These are phyloP conservation scores for Leccinum cinnamomeum DNA, from an alignment of 1,284 basidiomycete genomes.

Conservation along the genomic window DNA sequence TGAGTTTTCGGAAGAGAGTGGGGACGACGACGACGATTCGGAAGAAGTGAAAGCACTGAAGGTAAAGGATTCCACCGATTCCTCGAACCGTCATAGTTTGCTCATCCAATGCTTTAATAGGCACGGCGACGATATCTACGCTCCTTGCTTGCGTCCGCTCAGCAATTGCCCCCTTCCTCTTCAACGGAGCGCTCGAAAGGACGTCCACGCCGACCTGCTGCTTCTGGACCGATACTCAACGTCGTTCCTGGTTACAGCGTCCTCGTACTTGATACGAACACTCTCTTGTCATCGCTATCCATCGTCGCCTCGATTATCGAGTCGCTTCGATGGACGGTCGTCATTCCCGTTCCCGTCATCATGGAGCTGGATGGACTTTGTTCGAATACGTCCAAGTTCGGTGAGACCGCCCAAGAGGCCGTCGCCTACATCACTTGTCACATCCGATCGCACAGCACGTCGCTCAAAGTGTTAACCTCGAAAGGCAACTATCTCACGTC, in stretches of 20 bases:
- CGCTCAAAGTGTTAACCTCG: conserved; percentile 92
- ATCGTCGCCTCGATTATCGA: conserved; percentile 78
- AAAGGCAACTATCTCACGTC: conserved; percentile 92
- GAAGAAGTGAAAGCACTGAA: conserved; percentile 77
- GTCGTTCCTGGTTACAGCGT: conserved; percentile 86
- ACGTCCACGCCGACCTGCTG: conserved; percentile 33
- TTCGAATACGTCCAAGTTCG: conserved; percentile 63
- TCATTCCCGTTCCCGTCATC: conserved; percentile 91
- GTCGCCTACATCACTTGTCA: conserved; percentile 76
- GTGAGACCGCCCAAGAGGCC: conserved; percentile 69
- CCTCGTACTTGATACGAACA: conserved; percentile 94
- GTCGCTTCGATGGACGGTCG: conserved; percentile 80
- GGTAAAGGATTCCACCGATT: conserved; percentile 40
- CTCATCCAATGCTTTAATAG: conserved; percentile 38
- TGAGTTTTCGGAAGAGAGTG: conserved; percentile 45
- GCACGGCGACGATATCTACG: conserved; percentile 68
- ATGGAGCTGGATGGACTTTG: conserved; percentile 94
- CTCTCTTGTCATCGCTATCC: conserved; percentile 78
- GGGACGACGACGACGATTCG: conserved; percentile 64
- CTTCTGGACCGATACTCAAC: conserved; percentile 45
- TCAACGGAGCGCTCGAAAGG: conserved; percentile 39
- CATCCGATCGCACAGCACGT: conserved; percentile 70
- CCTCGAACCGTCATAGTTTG: conserved; percentile 2
- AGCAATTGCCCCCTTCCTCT: conserved; percentile 35
- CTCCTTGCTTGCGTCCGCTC: conserved; percentile 51